Evolutionary conservation across 1,139 yeast genomes (phyloP), one percentile per base, ranked within the genome.

Genomic region (Scheffersomyces lignicola): DNA sequence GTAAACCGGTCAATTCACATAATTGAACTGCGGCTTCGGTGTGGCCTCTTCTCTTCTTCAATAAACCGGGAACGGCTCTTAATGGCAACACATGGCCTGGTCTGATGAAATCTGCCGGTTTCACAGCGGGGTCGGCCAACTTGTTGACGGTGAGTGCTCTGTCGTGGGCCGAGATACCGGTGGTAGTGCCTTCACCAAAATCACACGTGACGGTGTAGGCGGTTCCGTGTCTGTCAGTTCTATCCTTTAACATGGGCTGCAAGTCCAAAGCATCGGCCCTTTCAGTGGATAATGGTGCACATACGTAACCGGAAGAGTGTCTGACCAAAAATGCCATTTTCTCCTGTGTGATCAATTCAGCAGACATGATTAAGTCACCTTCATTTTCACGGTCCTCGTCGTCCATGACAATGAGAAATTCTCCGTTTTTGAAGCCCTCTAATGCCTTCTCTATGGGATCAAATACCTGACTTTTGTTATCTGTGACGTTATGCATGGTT

Each of bases 21-120:
- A 94, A 70, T 54, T 92, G 96, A 9, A 92, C 95, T 21, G 90
- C 90, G 7, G 98, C 97, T 63, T 94, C 99, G 6, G 99, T 94
- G 58, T 94, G 99, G n/a, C 99, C 98, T 44, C 87, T 72, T 69
- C 99, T 83, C 35, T 69, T 67, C 38, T 78, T 69, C 40, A 92
- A 80, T 33, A 95, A 83, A 1, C 96, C 96, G 17, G 86, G 86
- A 14, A 76, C 86, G 3, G 97, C 97, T 50, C 97, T 75, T 52
- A 94, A 71, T 3, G 99, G 99, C 45, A 92, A 78, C 25, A 92
- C 65, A 54, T 94, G 98, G 18, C 98, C 99, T 0, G 99, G 99
- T 53, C 84, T 80, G 52, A 87, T 68, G 54, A 92, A 87, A 44
- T 86, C 88, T 0, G 51, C 65, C 0, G 95, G 72, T 36, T 66